Base-by-base conservation (phyloP, 2,329 filamentous ascomycete species). In the Cladophialophora immunda region DNA sequence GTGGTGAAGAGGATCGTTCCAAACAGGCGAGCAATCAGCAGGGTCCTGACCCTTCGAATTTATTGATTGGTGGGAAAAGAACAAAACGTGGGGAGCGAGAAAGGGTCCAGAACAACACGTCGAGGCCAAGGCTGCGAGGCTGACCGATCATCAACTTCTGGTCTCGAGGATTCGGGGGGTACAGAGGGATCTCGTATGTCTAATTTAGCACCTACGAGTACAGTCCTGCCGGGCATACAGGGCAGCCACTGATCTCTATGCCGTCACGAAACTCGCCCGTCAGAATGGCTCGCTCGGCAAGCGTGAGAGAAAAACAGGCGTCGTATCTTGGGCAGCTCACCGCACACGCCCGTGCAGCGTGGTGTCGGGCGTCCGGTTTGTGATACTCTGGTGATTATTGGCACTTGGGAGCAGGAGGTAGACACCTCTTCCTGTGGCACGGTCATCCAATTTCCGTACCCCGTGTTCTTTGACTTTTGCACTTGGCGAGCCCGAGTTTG, bases 391-490 rank as follows among this genome's bases (percentile, higher is more conserved):
- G 45, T 6, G 17, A 45, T 19, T n/a, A n/a, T n/a, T n/a, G 38
- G 38, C 17, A n/a, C 32, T 34, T 34, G 7, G 32, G 7, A 9
- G 32, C 32, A 34, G 11, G 6, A 34, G 6, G 32, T 5, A 11
- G 32, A 11, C 30, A 9, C 30, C 30, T 25, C 27, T 25, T 50
- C 22, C 19, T 15, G 45, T 50, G 22, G 19, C 45, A 50, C 45
- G 27, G 45, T 50, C 45, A 25, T 25, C 45, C 45, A 50, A 50
- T 50, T 50, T 50, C 45, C 45, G 45, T 50, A 50, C 45, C 45
- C 45, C 45, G 45, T 50, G 6, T 50, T 50, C 22, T 50, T 50
- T 50, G 45, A 50, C 45, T 27, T 27, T 50, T 19, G 38, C 36
- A 41, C 36, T 17, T 41, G 15, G 15, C 4, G 36, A 41, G 4